These are phyloP conservation scores for Cynanchum wilfordii DNA, from an alignment of 257 asterid species.

Conservation along the genomic window DNA sequence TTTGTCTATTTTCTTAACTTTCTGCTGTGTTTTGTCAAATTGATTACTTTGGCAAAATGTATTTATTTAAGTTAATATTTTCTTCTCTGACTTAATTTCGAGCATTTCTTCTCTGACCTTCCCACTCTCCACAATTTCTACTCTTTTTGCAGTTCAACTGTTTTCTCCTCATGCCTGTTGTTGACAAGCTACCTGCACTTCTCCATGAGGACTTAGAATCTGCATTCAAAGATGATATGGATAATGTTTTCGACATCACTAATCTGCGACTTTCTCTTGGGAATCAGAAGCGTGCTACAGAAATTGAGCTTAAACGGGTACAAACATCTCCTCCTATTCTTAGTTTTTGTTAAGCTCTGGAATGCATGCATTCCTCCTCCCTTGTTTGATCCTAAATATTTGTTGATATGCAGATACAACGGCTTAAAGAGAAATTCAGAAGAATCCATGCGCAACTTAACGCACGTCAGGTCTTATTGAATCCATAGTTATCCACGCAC, in stretches of 20 bases:
- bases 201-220: slow-evolving; percentile 83
- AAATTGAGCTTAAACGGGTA: slow-evolving; percentile 87
- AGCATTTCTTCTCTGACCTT: slow-evolving; percentile 7
- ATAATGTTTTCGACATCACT: slow-evolving; percentile 72
- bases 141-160: slow-evolving; percentile 77
- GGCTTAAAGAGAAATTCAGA: slow-evolving; percentile 81
- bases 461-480: slow-evolving; percentile 34
- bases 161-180: slow-evolving; percentile 94
- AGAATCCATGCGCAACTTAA: slow-evolving; percentile 63
- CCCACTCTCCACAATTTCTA: slow-evolving; percentile 17
- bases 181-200: slow-evolving; percentile 90
- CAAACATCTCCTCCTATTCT: neutral
- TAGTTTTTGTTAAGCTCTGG: neutral
- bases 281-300: slow-evolving; percentile 68
- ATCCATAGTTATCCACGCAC: slow-evolving; percentile 3
- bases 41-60: neutral
- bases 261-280: slow-evolving; percentile 64
- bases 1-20: neutral
- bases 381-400: slow-evolving; percentile 9
- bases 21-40: neutral
- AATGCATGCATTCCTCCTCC: neutral
- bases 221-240: slow-evolving; percentile 71
- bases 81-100: neutral
- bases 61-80: neutral
- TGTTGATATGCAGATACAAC: slow-evolving; percentile 54